phyloP scores from a whole-genome alignment of 768 basidiomycete species.

The Leccinum ochraceum region DNA sequence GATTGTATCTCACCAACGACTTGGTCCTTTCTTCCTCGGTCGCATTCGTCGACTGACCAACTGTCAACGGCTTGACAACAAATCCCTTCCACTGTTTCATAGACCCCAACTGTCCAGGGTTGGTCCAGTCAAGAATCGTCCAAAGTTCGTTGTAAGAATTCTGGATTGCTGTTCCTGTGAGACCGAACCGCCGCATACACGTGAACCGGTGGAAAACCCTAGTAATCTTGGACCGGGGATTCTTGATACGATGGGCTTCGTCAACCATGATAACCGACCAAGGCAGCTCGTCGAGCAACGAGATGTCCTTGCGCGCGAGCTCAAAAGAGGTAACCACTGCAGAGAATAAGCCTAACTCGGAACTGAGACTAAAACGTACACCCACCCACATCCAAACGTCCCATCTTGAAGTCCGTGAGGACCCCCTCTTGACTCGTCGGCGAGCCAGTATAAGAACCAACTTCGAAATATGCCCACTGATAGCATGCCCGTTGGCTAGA shows the following conservation, averaged over 20 bases:
- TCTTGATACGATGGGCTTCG: conserved; percentile 91
- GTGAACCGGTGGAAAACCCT: conserved; percentile 69
- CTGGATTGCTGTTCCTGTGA: conserved; percentile 85
- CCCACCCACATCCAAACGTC: conserved; percentile 83
- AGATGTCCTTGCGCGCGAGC: conserved; percentile 69
- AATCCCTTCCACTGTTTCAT: conserved; percentile 74
- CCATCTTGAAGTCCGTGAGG: conserved; percentile 73
- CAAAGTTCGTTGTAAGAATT: conserved; percentile 91
- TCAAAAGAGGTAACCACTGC: conserved; percentile 85
- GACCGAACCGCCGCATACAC: conserved; percentile 73
- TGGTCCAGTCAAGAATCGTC: conserved; percentile 93
- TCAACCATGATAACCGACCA: conserved; percentile 82
- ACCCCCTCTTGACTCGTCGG: conserved; percentile 55
- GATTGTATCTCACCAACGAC: conserved; percentile 43
- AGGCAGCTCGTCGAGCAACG: conserved; percentile 62
- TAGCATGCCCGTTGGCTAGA: not conserved
- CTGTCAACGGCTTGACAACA: conserved; percentile 64
- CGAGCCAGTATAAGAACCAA: conserved; percentile 64
- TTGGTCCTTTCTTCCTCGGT: conserved; percentile 60
- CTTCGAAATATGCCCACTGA: conserved; percentile 95
- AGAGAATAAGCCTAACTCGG: not conserved
- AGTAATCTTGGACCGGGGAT: conserved; percentile 64
- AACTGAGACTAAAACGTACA: conserved; percentile 4
- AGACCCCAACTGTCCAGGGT: conserved; percentile 75
- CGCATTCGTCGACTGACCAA: conserved; percentile 67